These are phyloP conservation scores for Fusarium sp. DNA, from an alignment of 2,329 filamentous ascomycete genomes.

Conservation along the genomic window DNA sequence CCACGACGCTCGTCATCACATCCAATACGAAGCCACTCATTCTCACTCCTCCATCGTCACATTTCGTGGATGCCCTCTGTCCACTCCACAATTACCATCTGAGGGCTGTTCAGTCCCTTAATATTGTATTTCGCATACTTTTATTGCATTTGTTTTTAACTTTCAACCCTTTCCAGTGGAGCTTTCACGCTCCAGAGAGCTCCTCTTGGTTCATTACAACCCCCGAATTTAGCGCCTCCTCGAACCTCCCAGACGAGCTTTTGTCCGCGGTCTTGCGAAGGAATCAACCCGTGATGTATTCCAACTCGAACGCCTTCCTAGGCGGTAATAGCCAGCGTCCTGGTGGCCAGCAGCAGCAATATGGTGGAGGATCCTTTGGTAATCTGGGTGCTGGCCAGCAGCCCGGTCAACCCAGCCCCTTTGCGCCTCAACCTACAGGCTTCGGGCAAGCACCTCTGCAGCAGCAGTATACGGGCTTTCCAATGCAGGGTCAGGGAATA, in stretches of 20 bases:
- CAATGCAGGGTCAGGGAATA: slow-evolving; percentile 61
- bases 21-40: slow-evolving; percentile 23
- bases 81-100: slow-evolving; percentile 20
- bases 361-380: slow-evolving; percentile 58
- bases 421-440: slow-evolving; percentile 69
- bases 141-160: slow-evolving; percentile 14
- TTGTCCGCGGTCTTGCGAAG: slow-evolving; percentile 24
- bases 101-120: slow-evolving; percentile 27
- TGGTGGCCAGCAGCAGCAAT: slow-evolving; percentile 64
- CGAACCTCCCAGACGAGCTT: slow-evolving; percentile 26
- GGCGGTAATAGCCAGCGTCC: slow-evolving; percentile 81
- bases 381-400: slow-evolving; percentile 55
- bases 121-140: slow-evolving; percentile 35
- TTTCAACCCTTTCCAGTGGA: slow-evolving; percentile 1
- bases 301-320: slow-evolving; percentile 86
- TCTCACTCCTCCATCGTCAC: slow-evolving; percentile 33
- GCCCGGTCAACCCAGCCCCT: slow-evolving; percentile 60
- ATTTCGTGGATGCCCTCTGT: slow-evolving; percentile 27
- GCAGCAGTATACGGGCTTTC: slow-evolving; percentile 71
- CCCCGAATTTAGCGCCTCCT: slow-evolving; percentile 35
- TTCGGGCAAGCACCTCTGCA: slow-evolving; percentile 64
- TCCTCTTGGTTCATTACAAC: slow-evolving; percentile 12
- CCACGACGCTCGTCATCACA: slow-evolving; percentile 30
- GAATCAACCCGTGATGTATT: slow-evolving; percentile 75
- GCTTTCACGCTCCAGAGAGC: slow-evolving; percentile 17